Evolutionary conservation across 2,329 filamentous ascomycete species (phyloP).

Genomic region (Trichoderma sp.): DNA sequence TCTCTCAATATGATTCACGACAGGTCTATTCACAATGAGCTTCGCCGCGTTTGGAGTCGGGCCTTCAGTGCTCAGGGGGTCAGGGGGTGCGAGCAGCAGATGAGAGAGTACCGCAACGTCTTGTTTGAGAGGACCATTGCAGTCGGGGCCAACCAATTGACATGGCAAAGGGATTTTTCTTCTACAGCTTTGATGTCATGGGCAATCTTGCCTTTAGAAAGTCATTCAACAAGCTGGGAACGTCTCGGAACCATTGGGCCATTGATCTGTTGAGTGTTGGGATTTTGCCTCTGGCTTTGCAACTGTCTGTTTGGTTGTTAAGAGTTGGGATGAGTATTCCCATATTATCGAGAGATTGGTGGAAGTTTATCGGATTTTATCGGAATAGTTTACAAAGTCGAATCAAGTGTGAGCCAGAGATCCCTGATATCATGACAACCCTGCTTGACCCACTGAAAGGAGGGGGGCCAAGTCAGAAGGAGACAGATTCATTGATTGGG

Average conservation of each 20-base stretch:
- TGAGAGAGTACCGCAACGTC: background rate
- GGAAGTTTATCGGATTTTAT: background rate
- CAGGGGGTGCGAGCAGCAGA: background rate
- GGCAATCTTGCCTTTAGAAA: slow-evolving; percentile 39
- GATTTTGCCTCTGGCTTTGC: background rate
- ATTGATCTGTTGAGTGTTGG: background rate
- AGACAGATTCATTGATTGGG: background rate
- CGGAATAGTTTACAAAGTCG: background rate
- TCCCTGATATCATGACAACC: background rate
- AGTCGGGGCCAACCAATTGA: slow-evolving; percentile 25
- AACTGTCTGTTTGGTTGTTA: background rate
- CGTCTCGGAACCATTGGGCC: background rate
- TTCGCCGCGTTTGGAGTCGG: background rate
- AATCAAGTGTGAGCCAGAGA: background rate
- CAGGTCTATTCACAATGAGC: background rate
- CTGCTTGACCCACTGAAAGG: background rate
- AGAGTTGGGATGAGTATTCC: background rate
- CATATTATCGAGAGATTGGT: background rate
- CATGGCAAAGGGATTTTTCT: slow-evolving; percentile 34
- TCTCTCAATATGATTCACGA: background rate
- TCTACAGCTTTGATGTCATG: slow-evolving; percentile 41
- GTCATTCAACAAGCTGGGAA: slow-evolving; percentile 36
- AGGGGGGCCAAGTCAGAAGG: background rate
- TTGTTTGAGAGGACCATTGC: background rate
- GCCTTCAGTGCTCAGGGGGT: background rate